Base-by-base conservation (phyloP, 116 monocot species). In the Phalaenopsis hybrid region DNA sequence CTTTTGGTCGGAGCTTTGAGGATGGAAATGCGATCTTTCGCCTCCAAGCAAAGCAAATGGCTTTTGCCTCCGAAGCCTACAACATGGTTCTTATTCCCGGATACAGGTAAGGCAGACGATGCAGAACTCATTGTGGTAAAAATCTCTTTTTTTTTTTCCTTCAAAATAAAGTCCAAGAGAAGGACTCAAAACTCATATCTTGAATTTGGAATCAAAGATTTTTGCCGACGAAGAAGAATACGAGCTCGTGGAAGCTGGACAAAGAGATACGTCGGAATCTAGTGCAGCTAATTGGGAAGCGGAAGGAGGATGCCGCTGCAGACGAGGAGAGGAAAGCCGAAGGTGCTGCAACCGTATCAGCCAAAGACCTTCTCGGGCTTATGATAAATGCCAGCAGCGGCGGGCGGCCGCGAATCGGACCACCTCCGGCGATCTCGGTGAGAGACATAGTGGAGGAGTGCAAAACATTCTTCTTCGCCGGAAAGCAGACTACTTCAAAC, bases 371-470 rank as follows among this genome's bases (percentile, higher is more conserved):
- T 21, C 87, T 98, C 0, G 94, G 98, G 2, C 86, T 90, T 6
- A 87, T 98, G 93, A 94, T 98, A 80, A 83, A 84, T 46, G 93
- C 87, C 44, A 88, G 88, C 84, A 48, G 16, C 25, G 49, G 4
- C 44, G 28, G 58, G 33, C 55, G 51, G 25, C 65, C 51, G 31
- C 37, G 3, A 16, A 4, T 57, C n/a, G 18, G 57, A 18, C 55
- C 31, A 9, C 1, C 55, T 46, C 11, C 77, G 37, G n/a, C n/a
- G 78, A 88, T 94, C 59, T 87, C 86, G 9, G 82, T 88, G 9
- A 61, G 80, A 37, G 95, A 95, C 82, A 98, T 94, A 69, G 90
- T 95, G 83, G 95, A 98, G 87, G 91, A 91, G 79, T 88, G 91
- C 88, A 91, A 91, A 86, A 91, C 91, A 4, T 91, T 91, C 84